A percentile compares a stretch with the other conserved stretches of the same genome.
Evolutionary conservation across 768 basidiomycete species (phyloP).

Genomic region (Tremella yokohamensis): DNA sequence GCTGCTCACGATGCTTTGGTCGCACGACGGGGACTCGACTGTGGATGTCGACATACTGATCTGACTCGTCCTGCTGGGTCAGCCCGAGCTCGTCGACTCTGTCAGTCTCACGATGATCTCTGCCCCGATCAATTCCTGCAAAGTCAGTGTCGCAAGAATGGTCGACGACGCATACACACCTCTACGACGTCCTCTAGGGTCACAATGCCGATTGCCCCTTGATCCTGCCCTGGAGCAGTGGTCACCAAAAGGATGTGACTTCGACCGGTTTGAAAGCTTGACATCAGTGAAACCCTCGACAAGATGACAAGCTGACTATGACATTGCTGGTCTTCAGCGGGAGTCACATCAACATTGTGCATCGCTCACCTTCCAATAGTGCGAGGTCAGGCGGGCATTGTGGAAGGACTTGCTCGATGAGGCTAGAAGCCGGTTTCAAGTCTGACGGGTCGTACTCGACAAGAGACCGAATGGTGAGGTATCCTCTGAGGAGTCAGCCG

Average conservation of each 20-base stretch:
- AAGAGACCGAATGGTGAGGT: slow-evolving; percentile 28
- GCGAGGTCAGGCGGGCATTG: slow-evolving; percentile 43
- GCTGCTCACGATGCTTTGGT: slow-evolving; percentile 17
- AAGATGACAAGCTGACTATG: slow-evolving; percentile 27
- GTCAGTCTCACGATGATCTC: slow-evolving; percentile 38
- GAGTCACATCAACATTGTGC: neutral
- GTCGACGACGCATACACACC: slow-evolving; percentile 14
- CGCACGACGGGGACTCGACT: slow-evolving; percentile 43
- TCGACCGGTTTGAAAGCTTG: slow-evolving; percentile 44
- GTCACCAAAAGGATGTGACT: slow-evolving; percentile 46
- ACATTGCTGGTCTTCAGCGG: slow-evolving; percentile 28
- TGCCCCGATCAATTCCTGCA: slow-evolving; percentile 38
- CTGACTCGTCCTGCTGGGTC: slow-evolving; percentile 38
- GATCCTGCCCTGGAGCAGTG: slow-evolving; percentile 26
- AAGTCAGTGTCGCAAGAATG: slow-evolving; percentile 9
- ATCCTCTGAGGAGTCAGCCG: neutral
- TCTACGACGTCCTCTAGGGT: slow-evolving; percentile 49
- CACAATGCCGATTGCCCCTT: slow-evolving; percentile 35
- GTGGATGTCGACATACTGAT: slow-evolving; percentile 42
- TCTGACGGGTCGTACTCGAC: slow-evolving; percentile 44
- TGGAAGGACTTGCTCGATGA: slow-evolving; percentile 33
- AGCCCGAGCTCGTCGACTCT: neutral
- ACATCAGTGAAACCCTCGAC: neutral
- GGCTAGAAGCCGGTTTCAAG: slow-evolving; percentile 27
- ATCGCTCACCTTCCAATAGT: slow-evolving; percentile 32